Evolutionary conservation across 768 basidiomycete species (phyloP).

Genomic region (Strobilomyces confusus): DNA sequence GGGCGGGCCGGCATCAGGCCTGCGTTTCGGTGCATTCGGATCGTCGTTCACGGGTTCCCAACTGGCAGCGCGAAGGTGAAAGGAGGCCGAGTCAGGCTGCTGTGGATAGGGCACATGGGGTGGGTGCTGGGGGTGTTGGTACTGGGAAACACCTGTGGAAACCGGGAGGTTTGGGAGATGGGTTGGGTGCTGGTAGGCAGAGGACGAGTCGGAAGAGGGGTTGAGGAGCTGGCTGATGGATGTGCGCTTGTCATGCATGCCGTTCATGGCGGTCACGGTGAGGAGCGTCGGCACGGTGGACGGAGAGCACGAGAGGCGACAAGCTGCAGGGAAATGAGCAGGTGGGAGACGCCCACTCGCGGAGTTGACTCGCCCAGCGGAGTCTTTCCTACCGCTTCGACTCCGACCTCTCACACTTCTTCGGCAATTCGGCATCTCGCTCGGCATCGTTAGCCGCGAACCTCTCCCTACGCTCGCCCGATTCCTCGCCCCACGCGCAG

Average conservation of each 20-base stretch:
- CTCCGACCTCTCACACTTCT: constrained; percentile 22
- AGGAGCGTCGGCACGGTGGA: constrained; percentile 10
- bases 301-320: constrained; percentile 18
- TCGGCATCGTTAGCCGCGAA: constrained; percentile 29
- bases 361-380: constrained; percentile 29
- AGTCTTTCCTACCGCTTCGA: constrained; percentile 22
- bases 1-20: constrained; percentile 31
- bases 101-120: constrained; percentile 26
- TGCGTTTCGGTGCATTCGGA: constrained; percentile 35
- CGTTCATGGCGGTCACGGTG: constrained; percentile 33
- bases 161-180: constrained; percentile 28
- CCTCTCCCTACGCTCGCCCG: constrained; percentile 4
- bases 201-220: constrained; percentile 39
- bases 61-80: constrained; percentile 58
- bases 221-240: constrained; percentile 50
- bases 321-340: constrained; percentile 26
- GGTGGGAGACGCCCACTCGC: constrained; percentile 31
- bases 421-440: constrained; percentile 23
- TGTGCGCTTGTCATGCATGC: constrained; percentile 47
- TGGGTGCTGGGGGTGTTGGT: constrained; percentile 28
- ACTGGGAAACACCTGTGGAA: constrained; percentile 22
- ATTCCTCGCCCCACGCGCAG: neutral
- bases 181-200: constrained; percentile 30
- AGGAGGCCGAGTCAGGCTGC: constrained; percentile 33
- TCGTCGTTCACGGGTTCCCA: constrained; percentile 44